Evolutionary conservation across 805 yeast genomes (phyloP), one percentile per base, ranked within the genome.

Genomic region (Metschnikowia sp.): DNA sequence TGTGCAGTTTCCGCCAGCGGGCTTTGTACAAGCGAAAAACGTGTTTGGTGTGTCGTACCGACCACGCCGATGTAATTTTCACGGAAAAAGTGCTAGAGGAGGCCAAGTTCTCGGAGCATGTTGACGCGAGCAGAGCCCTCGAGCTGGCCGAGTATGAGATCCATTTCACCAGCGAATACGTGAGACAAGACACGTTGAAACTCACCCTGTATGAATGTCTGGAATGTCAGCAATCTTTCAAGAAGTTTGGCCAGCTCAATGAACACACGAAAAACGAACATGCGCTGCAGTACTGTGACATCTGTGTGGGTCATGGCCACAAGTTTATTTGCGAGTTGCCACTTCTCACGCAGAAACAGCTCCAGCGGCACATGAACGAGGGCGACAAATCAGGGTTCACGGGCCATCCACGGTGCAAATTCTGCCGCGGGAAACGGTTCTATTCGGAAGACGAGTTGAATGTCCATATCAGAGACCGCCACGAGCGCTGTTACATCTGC

Each of bases 401-500:
- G 10, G 98, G 98, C 0, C 98, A 91, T 63, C 97, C 98, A 0
- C 70, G 75, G 52, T 94, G 99, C 73, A 79, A 79, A 53, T 86
- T 88, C 63, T 94, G 99, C 65, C 66, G 76, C 3, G 81, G 82
- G 2, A 77, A 72, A 54, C 68, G 95, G 48, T 91, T 88, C 63
- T 94, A 94, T 62, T 88, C 96, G 0, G 88, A 82, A 35, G 97
- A 92, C 62, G 98, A 91, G 62, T 73, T 90, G 57, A 82, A 80
- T 53, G 66, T 82, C 31, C 99, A 94, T 65, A 78, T 91, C 69
- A 75, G 96, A 55, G 86, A 87, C 50, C 70, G 70, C 41, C 99
- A 94, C 65, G 97, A 91, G 62, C 81, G 83, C 54, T 94, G 99
- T 64, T 88, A 83, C 57, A 82, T 94, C 31, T 94, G 99, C 69